These are phyloP conservation scores for Chalciporus sphaerocephalus DNA, from an alignment of 768 basidiomycete genomes.

Conservation along the genomic window DNA sequence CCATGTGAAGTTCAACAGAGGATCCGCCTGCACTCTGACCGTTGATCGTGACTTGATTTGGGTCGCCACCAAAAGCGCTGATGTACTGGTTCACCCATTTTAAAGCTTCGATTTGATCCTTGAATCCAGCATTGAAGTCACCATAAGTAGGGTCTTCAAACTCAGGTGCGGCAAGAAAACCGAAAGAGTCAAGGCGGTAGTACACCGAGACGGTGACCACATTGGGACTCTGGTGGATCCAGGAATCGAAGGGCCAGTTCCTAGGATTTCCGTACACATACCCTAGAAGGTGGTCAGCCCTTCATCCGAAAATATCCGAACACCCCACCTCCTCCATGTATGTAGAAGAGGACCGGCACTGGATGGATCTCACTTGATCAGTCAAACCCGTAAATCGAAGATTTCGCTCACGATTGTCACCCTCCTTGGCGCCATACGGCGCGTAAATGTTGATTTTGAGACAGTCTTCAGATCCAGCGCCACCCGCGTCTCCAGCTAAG, in stretches of 20 bases:
- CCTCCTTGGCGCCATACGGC: slow-evolving; percentile 43
- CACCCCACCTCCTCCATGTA: slow-evolving; percentile 36
- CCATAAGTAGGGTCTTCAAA: slow-evolving; percentile 38
- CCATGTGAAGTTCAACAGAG: slow-evolving; percentile 56
- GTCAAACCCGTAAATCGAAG: neutral
- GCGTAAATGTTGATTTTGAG: slow-evolving; percentile 64
- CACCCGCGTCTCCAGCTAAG: slow-evolving; percentile 52
- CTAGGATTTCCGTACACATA: slow-evolving; percentile 58
- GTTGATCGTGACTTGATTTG: slow-evolving; percentile 43
- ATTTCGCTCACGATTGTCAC: slow-evolving; percentile 42
- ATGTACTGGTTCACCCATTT: slow-evolving; percentile 39
- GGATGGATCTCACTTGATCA: neutral
- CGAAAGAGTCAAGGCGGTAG: slow-evolving; percentile 60
- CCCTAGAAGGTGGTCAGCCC: slow-evolving; percentile 28
- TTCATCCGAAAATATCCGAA: neutral
- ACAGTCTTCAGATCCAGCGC: slow-evolving; percentile 64
- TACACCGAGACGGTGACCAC: slow-evolving; percentile 64
- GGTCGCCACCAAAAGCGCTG: slow-evolving; percentile 38
- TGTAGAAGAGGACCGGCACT: slow-evolving; percentile 40
- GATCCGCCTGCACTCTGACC: slow-evolving; percentile 58
- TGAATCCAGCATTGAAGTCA: slow-evolving; percentile 51
- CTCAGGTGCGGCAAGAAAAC: slow-evolving; percentile 54
- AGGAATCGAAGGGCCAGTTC: slow-evolving; percentile 64
- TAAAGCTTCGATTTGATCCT: slow-evolving; percentile 47
- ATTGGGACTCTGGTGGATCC: slow-evolving; percentile 59